Percentiles rank a stretch among this genome's conserved stretches.
These are phyloP conservation scores for Cryphonectria nitschkei DNA, from an alignment of 2,329 filamentous ascomycete genomes.

Conservation along the genomic window DNA sequence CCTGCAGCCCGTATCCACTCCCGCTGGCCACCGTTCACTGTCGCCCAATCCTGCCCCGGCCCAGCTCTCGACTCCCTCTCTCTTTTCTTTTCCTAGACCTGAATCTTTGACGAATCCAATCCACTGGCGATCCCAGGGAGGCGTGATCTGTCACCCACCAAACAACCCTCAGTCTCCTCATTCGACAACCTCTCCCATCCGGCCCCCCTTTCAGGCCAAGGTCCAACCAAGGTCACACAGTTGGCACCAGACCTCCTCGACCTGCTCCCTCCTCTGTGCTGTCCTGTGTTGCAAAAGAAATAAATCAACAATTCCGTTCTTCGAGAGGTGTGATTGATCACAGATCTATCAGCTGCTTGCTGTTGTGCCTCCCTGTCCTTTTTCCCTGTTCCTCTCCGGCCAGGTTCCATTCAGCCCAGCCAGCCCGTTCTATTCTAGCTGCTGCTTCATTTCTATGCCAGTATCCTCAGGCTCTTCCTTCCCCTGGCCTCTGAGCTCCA, in stretches of 20 bases:
- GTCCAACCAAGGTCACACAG: not conserved
- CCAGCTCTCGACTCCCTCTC: not conserved
- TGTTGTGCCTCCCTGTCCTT: not conserved
- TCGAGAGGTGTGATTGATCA: not conserved
- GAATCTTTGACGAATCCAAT: not conserved
- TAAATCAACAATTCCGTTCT: not conserved
- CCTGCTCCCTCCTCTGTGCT: not conserved
- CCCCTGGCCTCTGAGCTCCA: not conserved
- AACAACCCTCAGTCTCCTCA: not conserved
- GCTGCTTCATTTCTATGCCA: not conserved
- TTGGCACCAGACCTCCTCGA: not conserved
- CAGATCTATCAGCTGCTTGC: not conserved
- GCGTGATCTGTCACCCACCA: not conserved
- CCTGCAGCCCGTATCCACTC: slow-evolving; percentile 8
- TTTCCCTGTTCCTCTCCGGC: too few relatives aligned
- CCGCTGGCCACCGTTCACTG: not conserved
- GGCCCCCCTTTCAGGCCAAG: not conserved
- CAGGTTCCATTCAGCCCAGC: not conserved
- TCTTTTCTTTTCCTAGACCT: not conserved
- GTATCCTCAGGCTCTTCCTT: not conserved
- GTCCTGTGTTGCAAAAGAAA: not conserved
- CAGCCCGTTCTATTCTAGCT: not conserved
- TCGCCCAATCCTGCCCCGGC: not conserved
- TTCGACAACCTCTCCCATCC: not conserved
- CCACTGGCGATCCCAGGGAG: slow-evolving; percentile 4